Percentiles rank a stretch among this genome's conserved stretches.
phyloP scores from a whole-genome alignment of 1,139 yeast species.

The Schwanniomyces etchellsii region DNA sequence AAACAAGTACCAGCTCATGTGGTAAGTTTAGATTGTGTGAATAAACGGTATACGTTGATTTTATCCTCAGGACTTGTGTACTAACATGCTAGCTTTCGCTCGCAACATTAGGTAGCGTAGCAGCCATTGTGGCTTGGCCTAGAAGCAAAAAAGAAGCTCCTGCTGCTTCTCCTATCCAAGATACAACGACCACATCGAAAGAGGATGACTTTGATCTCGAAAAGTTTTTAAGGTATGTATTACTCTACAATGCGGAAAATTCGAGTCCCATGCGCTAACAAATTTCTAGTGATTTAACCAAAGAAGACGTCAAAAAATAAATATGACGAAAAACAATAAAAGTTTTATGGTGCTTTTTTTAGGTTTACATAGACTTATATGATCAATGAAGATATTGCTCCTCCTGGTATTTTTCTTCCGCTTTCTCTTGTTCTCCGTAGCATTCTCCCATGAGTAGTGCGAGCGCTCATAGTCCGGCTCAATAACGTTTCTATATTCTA shows the following conservation, averaged over 20 bases:
- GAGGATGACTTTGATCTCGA: constrained; percentile 61
- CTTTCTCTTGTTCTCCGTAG: too few relatives aligned
- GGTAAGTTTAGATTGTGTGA: constrained; percentile 36
- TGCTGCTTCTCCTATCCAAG: constrained; percentile 16
- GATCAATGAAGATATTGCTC: too few relatives aligned
- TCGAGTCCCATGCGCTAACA: neutral
- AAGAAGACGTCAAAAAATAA: constrained; percentile 35
- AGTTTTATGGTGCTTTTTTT: too few relatives aligned
- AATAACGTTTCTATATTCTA: too few relatives aligned
- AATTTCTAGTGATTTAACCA: constrained; percentile 35
- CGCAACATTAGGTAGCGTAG: constrained; percentile 41
- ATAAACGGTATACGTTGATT: too few relatives aligned
- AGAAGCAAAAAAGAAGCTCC: constrained; percentile 23
- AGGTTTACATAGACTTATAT: too few relatives aligned
- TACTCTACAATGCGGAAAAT: neutral
- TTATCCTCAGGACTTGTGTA: too few relatives aligned
- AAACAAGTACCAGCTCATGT: constrained; percentile 60
- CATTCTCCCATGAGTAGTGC: too few relatives aligned
- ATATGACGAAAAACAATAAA: too few relatives aligned
- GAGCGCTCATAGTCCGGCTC: too few relatives aligned
- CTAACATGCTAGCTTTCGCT: constrained; percentile 42
- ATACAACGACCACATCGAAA: constrained; percentile 19
- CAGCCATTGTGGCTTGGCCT: constrained; percentile 41
- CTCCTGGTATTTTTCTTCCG: too few relatives aligned
- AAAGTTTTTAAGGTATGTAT: constrained; percentile 51